Conservation (phyloP, 108 stramenopile genomes). For the Mayamaea pseudoterrestris region DNA sequence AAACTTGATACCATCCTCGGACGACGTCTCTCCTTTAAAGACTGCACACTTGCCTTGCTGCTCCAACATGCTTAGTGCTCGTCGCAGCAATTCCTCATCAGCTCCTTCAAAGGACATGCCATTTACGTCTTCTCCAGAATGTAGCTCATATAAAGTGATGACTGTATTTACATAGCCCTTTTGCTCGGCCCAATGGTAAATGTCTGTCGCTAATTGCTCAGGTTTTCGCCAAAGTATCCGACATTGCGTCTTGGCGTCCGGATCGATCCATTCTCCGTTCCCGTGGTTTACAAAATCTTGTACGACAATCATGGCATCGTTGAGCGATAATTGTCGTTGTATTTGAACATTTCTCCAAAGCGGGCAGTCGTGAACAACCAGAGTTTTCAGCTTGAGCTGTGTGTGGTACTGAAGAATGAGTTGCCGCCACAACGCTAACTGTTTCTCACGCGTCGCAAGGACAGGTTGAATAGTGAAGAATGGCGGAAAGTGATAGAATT, state of each 20-base stretch:
- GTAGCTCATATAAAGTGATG: constrained; percentile 79
- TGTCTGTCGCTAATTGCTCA: constrained; percentile 74
- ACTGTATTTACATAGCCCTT: constrained; percentile 66
- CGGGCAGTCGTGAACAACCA: constrained; percentile 77
- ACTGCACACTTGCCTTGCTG: constrained; percentile 64
- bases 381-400: constrained; percentile 57
- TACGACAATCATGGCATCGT: constrained; percentile 38
- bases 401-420: constrained; percentile 73
- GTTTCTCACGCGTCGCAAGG: constrained; percentile 59
- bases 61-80: constrained; percentile 67
- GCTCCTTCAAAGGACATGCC: constrained; percentile 79
- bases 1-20: constrained; percentile 85
- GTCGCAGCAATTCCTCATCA: constrained; percentile 72
- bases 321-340: constrained; percentile 32
- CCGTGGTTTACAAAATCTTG: constrained; percentile 56
- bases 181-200: constrained; percentile 69
- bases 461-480: constrained; percentile 87
- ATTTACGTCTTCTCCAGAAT: constrained; percentile 83
- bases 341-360: constrained; percentile 72
- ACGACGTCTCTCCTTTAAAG: constrained; percentile 72
- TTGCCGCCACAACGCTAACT: constrained; percentile 76
- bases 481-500: constrained; percentile 82
- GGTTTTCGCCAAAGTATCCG: constrained; percentile 80
- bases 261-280: constrained; percentile 80
- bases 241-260: constrained; percentile 43